Conservation (phyloP, 306 rosid genomes). For the Quercus engelmannii region DNA sequence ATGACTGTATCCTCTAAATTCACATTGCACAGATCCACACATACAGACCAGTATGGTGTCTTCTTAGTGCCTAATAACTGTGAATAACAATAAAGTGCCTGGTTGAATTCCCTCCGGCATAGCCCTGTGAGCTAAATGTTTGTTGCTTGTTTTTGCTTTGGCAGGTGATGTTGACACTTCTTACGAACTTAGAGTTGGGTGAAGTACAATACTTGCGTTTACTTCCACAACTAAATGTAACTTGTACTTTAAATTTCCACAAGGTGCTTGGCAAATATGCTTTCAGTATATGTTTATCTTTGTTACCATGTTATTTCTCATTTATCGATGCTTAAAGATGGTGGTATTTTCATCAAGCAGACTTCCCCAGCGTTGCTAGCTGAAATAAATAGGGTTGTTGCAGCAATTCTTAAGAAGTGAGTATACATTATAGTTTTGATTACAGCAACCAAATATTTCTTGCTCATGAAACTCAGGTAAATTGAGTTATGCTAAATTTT, state of each 20-base stretch:
- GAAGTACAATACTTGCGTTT: conserved; percentile 68
- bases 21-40: neutral
- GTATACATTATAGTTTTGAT: conserved; percentile 22
- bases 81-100: conserved; percentile 3
- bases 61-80: neutral
- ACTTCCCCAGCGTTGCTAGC: conserved; percentile 70
- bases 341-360: conserved; percentile 35
- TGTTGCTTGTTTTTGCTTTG: conserved; percentile 24
- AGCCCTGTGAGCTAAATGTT: conserved; percentile 10
- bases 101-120: conserved; percentile 9
- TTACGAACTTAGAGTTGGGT: conserved; percentile 93
- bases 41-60: neutral
- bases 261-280: conserved; percentile 40
- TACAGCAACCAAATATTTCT: conserved; percentile 10
- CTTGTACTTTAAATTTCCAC: conserved; percentile 76
- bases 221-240: conserved; percentile 68
- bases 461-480: conserved; percentile 22
- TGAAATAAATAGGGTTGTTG: conserved; percentile 55
- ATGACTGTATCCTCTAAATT: neutral
- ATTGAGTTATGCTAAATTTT: conserved; percentile 11
- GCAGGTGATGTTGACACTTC: conserved; percentile 88
- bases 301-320: neutral
- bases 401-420: conserved; percentile 72
- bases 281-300: neutral
- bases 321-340: conserved; percentile 13